A percentile compares a stretch with the other conserved stretches of the same genome.
These are phyloP conservation scores for Pisolithus albus DNA, from an alignment of 768 basidiomycete species.

Conservation along the genomic window DNA sequence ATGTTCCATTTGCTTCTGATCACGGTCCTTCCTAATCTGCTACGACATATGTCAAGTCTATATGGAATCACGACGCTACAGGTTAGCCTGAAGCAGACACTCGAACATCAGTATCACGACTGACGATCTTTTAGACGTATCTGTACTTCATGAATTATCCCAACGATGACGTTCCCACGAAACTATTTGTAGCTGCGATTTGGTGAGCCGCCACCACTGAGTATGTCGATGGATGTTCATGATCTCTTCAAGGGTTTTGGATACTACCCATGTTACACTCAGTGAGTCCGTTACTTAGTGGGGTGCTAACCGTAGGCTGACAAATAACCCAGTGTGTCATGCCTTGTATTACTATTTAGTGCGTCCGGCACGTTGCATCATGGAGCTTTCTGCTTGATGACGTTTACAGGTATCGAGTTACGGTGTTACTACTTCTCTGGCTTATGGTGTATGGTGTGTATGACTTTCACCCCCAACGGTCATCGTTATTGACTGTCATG, in stretches of 20 bases:
- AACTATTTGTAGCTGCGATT: background rate
- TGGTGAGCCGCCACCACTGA: background rate
- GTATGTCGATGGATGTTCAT: background rate
- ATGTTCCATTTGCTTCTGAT: background rate
- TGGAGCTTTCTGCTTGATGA: too few relatives aligned
- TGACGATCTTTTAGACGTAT: background rate
- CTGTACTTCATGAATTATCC: background rate
- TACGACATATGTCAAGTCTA: background rate
- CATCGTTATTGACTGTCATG: background rate
- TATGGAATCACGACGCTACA: background rate
- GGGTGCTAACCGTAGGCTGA: background rate
- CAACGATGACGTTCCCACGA: background rate
- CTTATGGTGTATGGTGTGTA: background rate
- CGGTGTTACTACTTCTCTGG: background rate
- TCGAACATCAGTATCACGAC: background rate
- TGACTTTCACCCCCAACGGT: background rate
- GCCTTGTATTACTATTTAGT: background rate
- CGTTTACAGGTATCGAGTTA: background rate
- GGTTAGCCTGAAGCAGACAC: background rate
- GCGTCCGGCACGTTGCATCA: background rate
- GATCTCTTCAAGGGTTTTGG: background rate
- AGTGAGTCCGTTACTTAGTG: background rate
- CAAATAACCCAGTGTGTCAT: background rate
- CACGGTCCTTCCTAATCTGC: background rate
- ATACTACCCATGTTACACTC: background rate